A percentile compares a stretch with the other conserved stretches of the same genome.
Evolutionary conservation across 768 basidiomycete genomes (phyloP).

Genomic region (Tulasnella sp.): DNA sequence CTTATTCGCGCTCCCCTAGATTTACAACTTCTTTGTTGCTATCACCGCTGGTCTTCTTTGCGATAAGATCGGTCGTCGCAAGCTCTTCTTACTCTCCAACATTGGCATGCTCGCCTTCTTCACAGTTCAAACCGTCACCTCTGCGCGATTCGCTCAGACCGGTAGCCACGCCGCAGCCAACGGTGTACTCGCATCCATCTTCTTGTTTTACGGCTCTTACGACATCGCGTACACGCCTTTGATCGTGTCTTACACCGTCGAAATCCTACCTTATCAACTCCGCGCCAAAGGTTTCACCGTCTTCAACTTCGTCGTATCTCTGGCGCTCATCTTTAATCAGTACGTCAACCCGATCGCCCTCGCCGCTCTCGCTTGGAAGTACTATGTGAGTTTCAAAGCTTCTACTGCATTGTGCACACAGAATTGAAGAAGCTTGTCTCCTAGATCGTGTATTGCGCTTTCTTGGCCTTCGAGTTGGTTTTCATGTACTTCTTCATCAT

Average conservation of each 20-base stretch:
- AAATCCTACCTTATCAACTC: slow-evolving; percentile 72
- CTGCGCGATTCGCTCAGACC: slow-evolving; percentile 20
- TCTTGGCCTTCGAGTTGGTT: slow-evolving; percentile 53
- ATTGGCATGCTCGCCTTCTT: slow-evolving; percentile 30
- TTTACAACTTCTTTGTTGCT: slow-evolving; percentile 66
- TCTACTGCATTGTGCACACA: background rate
- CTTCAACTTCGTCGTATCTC: slow-evolving; percentile 66
- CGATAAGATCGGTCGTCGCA: slow-evolving; percentile 57
- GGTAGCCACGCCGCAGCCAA: slow-evolving; percentile 30
- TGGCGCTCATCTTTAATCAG: slow-evolving; percentile 80
- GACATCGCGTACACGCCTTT: slow-evolving; percentile 81
- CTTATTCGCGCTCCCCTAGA: slow-evolving; percentile 32
- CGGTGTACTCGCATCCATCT: slow-evolving; percentile 72
- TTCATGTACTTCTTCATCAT: slow-evolving; percentile 51
- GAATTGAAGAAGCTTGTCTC: background rate
- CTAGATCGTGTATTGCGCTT: slow-evolving; percentile 59
- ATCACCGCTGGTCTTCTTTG: slow-evolving; percentile 45
- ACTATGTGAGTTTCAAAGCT: slow-evolving; percentile 43
- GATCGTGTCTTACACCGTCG: slow-evolving; percentile 76
- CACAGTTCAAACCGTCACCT: slow-evolving; percentile 50
- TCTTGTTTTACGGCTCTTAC: slow-evolving; percentile 68
- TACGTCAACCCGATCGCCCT: slow-evolving; percentile 78
- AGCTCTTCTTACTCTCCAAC: slow-evolving; percentile 39
- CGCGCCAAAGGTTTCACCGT: slow-evolving; percentile 80
- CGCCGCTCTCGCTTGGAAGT: slow-evolving; percentile 55